Conservation (phyloP, 2,329 filamentous ascomycete species). For the Aspergillus japonicus region DNA sequence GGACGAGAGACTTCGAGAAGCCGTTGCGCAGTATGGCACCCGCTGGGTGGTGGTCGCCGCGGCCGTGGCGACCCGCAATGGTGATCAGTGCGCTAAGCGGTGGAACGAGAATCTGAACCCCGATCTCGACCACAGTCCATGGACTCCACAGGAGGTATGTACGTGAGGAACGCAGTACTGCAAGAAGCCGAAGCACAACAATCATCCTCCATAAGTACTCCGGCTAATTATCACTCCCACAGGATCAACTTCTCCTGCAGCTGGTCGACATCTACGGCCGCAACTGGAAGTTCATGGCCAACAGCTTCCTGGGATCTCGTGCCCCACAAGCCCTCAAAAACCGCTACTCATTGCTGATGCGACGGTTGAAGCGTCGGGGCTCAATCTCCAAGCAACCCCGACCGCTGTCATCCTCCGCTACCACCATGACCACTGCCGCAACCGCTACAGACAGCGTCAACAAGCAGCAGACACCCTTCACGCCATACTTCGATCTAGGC, state of each 20-base stretch:
- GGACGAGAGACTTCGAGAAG: conserved; percentile 4
- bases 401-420: too few relatives aligned
- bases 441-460: too few relatives aligned
- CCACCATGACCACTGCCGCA: too few relatives aligned
- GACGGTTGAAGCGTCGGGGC: too few relatives aligned
- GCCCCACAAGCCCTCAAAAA: neutral
- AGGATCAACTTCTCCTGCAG: neutral
- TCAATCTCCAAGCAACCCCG: too few relatives aligned
- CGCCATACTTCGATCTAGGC: neutral
- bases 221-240: neutral
- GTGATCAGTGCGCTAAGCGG: conserved; percentile 14
- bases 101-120: conserved; percentile 13
- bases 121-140: conserved; percentile 14
- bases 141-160: conserved; percentile 5
- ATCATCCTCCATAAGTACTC: neutral
- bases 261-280: neutral
- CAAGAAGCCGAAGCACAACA: neutral
- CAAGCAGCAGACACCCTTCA: neutral
- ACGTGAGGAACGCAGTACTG: neutral
- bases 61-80: conserved; percentile 6
- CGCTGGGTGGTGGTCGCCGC: conserved; percentile 9
- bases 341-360: too few relatives aligned
- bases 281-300: neutral
- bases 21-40: conserved; percentile 4
- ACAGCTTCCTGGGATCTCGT: neutral